Base-by-base conservation (phyloP, 2,329 filamentous ascomycete species). In the Claviceps arundinis region DNA sequence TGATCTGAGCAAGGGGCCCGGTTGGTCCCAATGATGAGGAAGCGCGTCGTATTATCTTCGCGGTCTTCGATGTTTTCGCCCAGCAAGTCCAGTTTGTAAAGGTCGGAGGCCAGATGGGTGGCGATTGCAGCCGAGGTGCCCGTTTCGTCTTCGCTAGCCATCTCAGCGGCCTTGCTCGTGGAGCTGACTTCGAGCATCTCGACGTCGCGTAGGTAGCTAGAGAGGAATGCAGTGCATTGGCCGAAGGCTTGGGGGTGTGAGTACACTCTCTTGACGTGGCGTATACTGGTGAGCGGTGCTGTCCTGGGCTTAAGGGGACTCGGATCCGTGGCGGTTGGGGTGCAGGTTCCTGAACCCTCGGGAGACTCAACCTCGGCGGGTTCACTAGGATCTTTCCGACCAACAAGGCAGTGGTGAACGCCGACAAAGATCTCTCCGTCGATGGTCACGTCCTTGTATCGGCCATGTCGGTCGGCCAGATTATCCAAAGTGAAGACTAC, bases 161-260 rank as follows among this genome's bases (percentile, higher is more conserved):
- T 77, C 67, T 91, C 82, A 1, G 90, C 91, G 0, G 88, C 93
- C 57, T 82, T 83, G 59, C 85, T 90, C 5, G 93, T 98, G 30
- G 86, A 93, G 55, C 82, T 85, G 44, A 88, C 84, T 64, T 97
- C 90, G 54, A 91, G 79, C 50, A 83, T 77, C 70, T 95, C 88
- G n/a, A 84, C 75, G 45, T 80, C 80, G 59, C 82, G 82, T 56
- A 95, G 78, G 60, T 87, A 73, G 30, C 74, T 72, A 8, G 76
- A 73, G 26, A 96, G 77, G 68, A 95, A 95, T 8, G 64, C 68
- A 45, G 82, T 82, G 68, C 90, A 96, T 70, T 98, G 93, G 26
- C 89, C 89, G 74, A 93, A 95, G 30, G 89, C 93, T 69, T 98
- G 93, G 9, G 91, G 90, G 68, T 98, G 93, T 24, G 88, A 93